These are phyloP conservation scores for Imleria badia DNA, from an alignment of 768 basidiomycete species.

Conservation along the genomic window DNA sequence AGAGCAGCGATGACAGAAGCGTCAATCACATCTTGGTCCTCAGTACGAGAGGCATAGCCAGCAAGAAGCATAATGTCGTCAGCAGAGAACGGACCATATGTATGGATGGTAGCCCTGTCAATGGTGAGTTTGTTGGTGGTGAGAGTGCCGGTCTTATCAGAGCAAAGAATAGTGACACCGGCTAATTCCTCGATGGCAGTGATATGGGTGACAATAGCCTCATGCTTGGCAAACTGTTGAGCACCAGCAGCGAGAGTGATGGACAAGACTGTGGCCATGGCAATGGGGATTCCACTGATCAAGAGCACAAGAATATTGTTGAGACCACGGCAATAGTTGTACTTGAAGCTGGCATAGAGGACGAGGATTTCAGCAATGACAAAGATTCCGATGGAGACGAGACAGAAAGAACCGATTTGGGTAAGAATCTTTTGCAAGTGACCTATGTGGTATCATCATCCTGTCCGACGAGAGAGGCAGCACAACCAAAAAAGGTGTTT, in stretches of 20 bases:
- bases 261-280: constrained; percentile 98
- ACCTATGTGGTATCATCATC: constrained; percentile 97
- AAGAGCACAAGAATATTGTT: constrained; percentile 97
- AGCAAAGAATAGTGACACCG: constrained; percentile 97
- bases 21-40: constrained; percentile 99
- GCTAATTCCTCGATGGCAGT: constrained; percentile 98
- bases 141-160: constrained; percentile 97
- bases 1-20: constrained; percentile 79
- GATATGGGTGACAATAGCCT: constrained; percentile 99
- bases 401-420: constrained; percentile 96
- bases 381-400: constrained; percentile 95
- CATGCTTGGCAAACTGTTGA: constrained; percentile 98
- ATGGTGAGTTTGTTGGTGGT: constrained; percentile 99
- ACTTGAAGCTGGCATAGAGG: constrained; percentile 90
- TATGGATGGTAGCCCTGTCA: constrained; percentile 87
- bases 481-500: constrained; percentile 99
- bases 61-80: constrained; percentile 93
- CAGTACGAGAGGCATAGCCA: constrained; percentile 95
- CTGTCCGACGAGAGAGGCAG: constrained; percentile 94
- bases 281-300: constrained; percentile 99
- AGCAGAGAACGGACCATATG: constrained; percentile 83
- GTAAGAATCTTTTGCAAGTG: constrained; percentile 99
- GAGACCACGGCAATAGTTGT: constrained; percentile 89
- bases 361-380: constrained; percentile 92
- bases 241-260: constrained; percentile 99